Evolutionary conservation across 352 stramenopile genomes (phyloP).

Genomic region (Pythium monospermum): DNA sequence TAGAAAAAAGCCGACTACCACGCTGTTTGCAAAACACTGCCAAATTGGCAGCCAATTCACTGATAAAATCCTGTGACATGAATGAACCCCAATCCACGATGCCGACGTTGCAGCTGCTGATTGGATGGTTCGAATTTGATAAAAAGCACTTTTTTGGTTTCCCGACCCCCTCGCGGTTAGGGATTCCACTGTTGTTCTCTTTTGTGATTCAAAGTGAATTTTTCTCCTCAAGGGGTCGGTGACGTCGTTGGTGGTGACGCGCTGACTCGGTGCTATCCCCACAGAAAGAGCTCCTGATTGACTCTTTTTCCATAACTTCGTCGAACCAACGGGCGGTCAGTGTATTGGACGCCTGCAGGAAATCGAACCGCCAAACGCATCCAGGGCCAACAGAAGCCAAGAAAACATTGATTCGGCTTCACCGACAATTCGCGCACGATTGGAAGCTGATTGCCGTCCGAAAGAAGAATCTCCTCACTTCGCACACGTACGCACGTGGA

Average conservation of each 20-base stretch:
- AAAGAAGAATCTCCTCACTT: no score
- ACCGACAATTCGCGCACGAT: no score
- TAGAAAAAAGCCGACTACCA: conserved; percentile 3
- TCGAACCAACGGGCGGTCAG: conserved; percentile 3
- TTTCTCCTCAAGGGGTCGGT: conserved; percentile 11
- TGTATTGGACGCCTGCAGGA: no score
- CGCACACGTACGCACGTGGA: no score
- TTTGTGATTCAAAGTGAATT: not conserved
- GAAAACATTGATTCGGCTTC: no score
- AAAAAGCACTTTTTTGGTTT: conserved; percentile 19
- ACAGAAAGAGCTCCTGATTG: no score
- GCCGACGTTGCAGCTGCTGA: conserved; percentile 19
- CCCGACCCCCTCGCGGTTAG: conserved; percentile 1
- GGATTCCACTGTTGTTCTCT: conserved; percentile 2
- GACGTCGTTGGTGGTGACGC: conserved; percentile 24
- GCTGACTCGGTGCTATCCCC: conserved; percentile 8
- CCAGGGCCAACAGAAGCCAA: no score
- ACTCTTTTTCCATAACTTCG: conserved; percentile 3
- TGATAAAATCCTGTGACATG: no score
- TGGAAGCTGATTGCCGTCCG: no score
- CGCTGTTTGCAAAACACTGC: no score
- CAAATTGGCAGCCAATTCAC: no score
- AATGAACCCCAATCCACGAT: conserved; percentile 10
- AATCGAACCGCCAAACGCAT: conserved; percentile 9
- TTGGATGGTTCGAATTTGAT: not conserved